Conservation (phyloP, 2,329 filamentous ascomycete genomes). For the Macroventuria anomochaeta region DNA sequence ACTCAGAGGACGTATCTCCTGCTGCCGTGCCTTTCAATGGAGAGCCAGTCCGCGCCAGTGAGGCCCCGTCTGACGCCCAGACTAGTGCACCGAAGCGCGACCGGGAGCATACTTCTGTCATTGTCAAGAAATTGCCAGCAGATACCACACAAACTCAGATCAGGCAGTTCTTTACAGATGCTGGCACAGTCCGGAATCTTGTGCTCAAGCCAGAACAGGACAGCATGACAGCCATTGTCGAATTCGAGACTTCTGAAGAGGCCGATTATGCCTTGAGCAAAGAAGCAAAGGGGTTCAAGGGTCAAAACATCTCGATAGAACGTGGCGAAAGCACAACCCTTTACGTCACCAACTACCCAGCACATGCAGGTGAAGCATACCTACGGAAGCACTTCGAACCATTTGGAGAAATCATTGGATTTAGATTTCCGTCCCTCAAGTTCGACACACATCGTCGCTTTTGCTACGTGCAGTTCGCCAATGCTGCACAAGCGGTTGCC, state of each 20-base stretch:
- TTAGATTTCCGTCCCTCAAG: conserved; percentile 91
- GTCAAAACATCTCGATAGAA: conserved; percentile 74
- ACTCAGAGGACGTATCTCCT: conserved; percentile 29
- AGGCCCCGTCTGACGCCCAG: conserved; percentile 45
- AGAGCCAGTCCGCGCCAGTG: conserved; percentile 32
- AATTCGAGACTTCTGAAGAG: conserved; percentile 83
- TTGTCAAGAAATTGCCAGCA: conserved; percentile 77
- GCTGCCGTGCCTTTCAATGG: conserved; percentile 24
- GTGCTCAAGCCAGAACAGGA: conserved; percentile 69
- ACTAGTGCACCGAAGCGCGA: conserved; percentile 70
- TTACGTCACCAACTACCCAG: conserved; percentile 90
- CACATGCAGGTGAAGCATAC: conserved; percentile 73
- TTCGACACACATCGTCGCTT: conserved; percentile 88
- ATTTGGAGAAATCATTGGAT: conserved; percentile 81
- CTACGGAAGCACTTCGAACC: conserved; percentile 69
- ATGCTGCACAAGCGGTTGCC: conserved; percentile 47
- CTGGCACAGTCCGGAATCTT: conserved; percentile 81
- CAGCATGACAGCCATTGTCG: conserved; percentile 76
- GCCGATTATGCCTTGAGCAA: conserved; percentile 80
- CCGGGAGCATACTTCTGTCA: conserved; percentile 85
- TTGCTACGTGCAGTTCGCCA: conserved; percentile 91
- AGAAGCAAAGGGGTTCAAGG: conserved; percentile 79
- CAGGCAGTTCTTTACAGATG: conserved; percentile 89
- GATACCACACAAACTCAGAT: conserved; percentile 75
- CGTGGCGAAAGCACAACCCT: conserved; percentile 80